These are phyloP conservation scores for Kappamyces sp. DNA, from an alignment of 192 early-diverging fungal species.

Conservation along the genomic window DNA sequence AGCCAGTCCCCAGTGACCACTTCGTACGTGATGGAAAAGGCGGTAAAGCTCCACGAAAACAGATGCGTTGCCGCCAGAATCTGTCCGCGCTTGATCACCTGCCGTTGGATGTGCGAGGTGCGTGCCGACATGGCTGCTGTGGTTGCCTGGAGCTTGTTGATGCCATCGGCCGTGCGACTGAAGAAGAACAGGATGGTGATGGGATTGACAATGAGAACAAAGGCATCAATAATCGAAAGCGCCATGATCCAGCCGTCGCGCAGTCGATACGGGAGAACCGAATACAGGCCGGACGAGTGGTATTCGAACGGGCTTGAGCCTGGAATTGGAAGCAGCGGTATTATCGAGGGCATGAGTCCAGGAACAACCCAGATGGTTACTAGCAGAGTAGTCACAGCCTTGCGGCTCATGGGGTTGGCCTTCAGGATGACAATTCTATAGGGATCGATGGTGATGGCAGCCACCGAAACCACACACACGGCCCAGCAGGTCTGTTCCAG, in stretches of 20 bases:
- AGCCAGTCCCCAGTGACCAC: neutral
- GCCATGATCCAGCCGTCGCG: neutral
- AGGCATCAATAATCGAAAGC: slow-evolving; percentile 3
- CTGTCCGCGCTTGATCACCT: neutral
- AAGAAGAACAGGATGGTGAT: neutral
- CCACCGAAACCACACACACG: slow-evolving; percentile 1
- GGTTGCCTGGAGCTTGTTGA: neutral
- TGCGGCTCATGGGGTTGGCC: neutral
- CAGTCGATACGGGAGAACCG: neutral
- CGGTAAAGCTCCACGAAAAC: neutral
- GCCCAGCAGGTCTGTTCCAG: neutral
- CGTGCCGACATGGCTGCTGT: neutral
- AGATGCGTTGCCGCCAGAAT: neutral
- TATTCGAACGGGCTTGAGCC: neutral
- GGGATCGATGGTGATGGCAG: neutral
- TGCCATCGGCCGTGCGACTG: neutral
- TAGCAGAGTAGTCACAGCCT: neutral
- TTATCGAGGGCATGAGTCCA: neutral
- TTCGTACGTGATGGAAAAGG: slow-evolving; percentile 1
- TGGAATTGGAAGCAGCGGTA: slow-evolving; percentile 2
- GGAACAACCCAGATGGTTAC: slow-evolving; percentile 6
- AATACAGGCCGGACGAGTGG: slow-evolving; percentile 6
- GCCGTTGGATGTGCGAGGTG: neutral
- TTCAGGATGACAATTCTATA: slow-evolving; percentile 4
- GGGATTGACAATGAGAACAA: slow-evolving; percentile 5